Evolutionary conservation across 129 eudicot genomes (phyloP), one percentile per base, ranked within the genome.

Genomic region (Pulicaria dysenterica): DNA sequence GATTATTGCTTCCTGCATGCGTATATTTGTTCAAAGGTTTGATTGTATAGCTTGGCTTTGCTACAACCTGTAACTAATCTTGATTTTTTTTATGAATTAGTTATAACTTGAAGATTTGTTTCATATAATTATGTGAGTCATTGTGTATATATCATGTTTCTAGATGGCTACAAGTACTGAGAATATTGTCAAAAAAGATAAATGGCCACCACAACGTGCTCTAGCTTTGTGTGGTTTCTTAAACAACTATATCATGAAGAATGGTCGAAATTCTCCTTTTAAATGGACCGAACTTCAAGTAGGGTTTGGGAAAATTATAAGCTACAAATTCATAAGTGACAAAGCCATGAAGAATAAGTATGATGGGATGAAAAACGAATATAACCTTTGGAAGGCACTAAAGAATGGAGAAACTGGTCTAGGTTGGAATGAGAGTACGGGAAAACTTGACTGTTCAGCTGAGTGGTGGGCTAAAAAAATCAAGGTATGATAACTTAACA

Each of bases 341-440:
- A 68, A 57, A 12, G 73, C 44, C 8, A 50, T 68, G 51, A 68
- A 56, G 24, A 68, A 56, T 61, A 50, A 68, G 34, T 51, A 68
- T 68, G 45, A 53, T 39, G 49, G 15, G 3, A 69, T 69, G 74
- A 17, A 49, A 38, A 3, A 11, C 16, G 45, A 41, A 4, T 69
- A 69, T 24, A 15, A 39, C 10, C 53, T 69, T 14, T 69, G 74
- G 74, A 69, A 54, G 51, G 53, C n/a, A 1, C 39, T 69, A 3
- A 69, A 53, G 40, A 40, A 37, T 3, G 11, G 41, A 4, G 38
- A 51, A 55, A 40, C 9, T 2, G 16, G 51, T 10, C 51, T 69
- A 5, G 49, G 51, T 39, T 69, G 74, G 74, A 40, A 69, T 54
- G 51, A 48, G 14, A 69, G 40, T 69, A 53, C 74, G 0, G 42